Evolutionary conservation across 163 green algal species (phyloP), one percentile per base, ranked within the genome.

Genomic region (Volvox carteri): DNA sequence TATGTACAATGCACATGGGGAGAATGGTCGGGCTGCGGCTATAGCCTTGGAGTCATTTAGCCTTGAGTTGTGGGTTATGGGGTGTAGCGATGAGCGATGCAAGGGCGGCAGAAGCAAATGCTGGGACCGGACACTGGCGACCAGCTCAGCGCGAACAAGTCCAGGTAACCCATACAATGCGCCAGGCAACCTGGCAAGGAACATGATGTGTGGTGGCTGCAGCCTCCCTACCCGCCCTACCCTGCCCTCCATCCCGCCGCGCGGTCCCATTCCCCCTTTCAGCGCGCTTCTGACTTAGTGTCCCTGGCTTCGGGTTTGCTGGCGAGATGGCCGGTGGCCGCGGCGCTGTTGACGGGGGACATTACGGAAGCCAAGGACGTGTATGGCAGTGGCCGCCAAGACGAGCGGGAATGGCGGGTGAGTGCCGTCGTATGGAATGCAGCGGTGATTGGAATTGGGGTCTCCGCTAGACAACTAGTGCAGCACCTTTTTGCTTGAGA

Each of bases 321-420:
- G n/a, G 30, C 79, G 6, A 30, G 62, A 19, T 87, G 78, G 30
- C 62, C 67, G 4, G 92, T 94, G 19, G 52, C 70, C 0, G 92
- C 90, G 0, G 54, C 94, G 12, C 50, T 97, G 19, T 52, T 97
- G 18, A 97, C 93, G 0, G 95, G 95, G 0, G 95, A 98, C 87
- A 76, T 97, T 0, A 94, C 93, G 2, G 95, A 98, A 88, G 90
- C 84, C 16, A 98, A 97, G 90, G 93, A 86, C 16, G 50, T 41
- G 21, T 23, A 67, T 0, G 92, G 93, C 48, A 89, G 86, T 16
- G 92, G 91, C 21, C 35, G 78, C 4, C 96, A 98, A 86, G 54
- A 92, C 48, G 81, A 93, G 23, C 72, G 75, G 2, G 96, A 98
- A 86, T 98, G 96, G 96, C 33, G 92, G 90, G 84, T 85, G 18